These are phyloP conservation scores for Podospora pseudopauciseta DNA, from an alignment of 495 filamentous ascomycete genomes.

Conservation along the genomic window DNA sequence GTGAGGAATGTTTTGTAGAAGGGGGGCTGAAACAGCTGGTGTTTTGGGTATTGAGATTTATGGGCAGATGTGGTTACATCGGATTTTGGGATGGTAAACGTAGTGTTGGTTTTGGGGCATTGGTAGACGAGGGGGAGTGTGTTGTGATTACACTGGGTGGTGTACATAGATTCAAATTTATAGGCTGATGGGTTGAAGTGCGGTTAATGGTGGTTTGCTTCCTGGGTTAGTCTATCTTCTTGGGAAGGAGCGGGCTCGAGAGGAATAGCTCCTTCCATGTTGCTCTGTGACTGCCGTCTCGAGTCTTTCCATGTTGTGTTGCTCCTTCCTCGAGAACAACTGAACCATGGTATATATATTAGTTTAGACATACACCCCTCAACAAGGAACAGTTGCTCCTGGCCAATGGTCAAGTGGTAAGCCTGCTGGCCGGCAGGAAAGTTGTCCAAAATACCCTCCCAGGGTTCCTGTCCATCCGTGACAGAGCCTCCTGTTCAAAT, in stretches of 20 bases:
- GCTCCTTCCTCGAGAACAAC: background rate
- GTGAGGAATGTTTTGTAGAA: slow-evolving; percentile 6
- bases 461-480: too few relatives aligned
- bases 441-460: background rate
- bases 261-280: background rate
- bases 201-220: background rate
- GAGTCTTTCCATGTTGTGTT: background rate
- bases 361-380: background rate
- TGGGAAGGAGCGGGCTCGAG: background rate
- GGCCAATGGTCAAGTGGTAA: background rate
- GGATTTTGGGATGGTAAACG: background rate
- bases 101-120: background rate
- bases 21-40: background rate
- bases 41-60: background rate
- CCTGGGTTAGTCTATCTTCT: background rate
- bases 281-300: background rate
- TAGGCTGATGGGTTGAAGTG: background rate
- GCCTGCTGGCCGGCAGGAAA: background rate
- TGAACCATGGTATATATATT: background rate
- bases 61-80: background rate
- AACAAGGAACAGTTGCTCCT: background rate
- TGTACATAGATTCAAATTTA: too few relatives aligned
- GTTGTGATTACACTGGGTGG: too few relatives aligned
- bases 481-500: too few relatives aligned
- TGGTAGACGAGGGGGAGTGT: too few relatives aligned